Evolutionary conservation across 2,329 filamentous ascomycete species (phyloP), one percentile per base, ranked within the genome.

Genomic region (Mycosphaerella sp.): DNA sequence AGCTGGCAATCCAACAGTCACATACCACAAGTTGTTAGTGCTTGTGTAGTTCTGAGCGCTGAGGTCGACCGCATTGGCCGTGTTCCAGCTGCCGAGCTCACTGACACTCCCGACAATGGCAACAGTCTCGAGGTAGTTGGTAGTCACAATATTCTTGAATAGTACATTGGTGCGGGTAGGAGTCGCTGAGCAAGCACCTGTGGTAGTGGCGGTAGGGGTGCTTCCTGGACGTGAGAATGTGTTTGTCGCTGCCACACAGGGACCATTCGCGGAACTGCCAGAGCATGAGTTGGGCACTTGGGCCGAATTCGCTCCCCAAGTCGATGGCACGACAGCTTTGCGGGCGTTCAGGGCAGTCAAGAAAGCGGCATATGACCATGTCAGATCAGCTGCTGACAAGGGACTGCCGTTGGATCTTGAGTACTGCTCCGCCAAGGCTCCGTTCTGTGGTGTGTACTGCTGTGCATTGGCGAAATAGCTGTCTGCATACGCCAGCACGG

Each of bases 291-390:
- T 46, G 7, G 64, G 65, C 3, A 66, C 32, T 17, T 57, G 57
- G 3, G 61, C 59, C 6, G 56, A 56, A 14, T 55, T 45, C 14
- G 63, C 60, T 12, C 60, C 74, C 83, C 83, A 86, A 5, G 80
- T 77, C 1, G 76, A 72, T 1, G 83, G 82, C 7, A 83, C 69
- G 12, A 78, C 63, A 17, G 76, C 77, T 45, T 76, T 76, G 45
- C 83, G 78, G 38, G 83, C 78, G 41, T 76, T 76, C 23, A 74
- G 71, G n/a, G 80, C 79, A 0, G 84, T 85, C 45, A 89, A 72
- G 68, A 89, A 84, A 0, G 84, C 78, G 1, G 84, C 83, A 60
- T 87, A 88, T 0, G 84, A 87, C 85, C 85, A 89, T 2, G 85
- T 88, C 29, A 89, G 72, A 59, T 89, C 82, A 14, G 73, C 71